Evolutionary conservation across 192 early-diverging fungal genomes (phyloP).

Genomic region (Glomus cerebriforme): DNA sequence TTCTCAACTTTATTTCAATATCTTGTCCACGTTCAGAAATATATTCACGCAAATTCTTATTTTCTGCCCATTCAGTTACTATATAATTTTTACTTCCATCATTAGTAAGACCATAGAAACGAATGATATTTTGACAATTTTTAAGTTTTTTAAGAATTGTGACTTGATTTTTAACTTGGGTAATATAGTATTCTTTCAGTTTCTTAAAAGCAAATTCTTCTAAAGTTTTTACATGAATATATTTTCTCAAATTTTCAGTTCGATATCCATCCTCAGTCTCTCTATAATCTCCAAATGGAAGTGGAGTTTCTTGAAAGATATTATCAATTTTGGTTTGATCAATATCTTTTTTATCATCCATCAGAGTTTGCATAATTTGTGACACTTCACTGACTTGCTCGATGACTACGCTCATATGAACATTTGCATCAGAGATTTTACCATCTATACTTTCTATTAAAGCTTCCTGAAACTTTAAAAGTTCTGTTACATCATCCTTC

Average conservation of each 20-base stretch:
- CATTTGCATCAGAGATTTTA: neutral
- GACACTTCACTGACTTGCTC: neutral
- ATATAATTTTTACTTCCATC: neutral
- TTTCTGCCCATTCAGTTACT: neutral
- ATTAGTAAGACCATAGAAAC: neutral
- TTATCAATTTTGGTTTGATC: neutral
- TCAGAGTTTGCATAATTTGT: neutral
- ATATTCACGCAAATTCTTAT: neutral
- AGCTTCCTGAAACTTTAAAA: neutral
- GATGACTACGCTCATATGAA: neutral
- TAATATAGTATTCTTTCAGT: neutral
- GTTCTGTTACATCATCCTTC: neutral
- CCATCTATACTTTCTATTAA: neutral
- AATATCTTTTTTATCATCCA: too few relatives aligned
- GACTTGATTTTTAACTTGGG: neutral
- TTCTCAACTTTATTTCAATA: neutral
- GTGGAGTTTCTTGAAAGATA: neutral
- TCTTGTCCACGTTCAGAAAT: neutral
- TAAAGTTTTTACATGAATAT: neutral
- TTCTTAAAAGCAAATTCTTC: neutral
- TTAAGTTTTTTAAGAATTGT: neutral
- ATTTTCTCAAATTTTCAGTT: neutral
- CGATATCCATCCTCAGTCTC: neutral
- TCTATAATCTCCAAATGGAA: neutral
- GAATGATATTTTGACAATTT: neutral